phyloP scores from a whole-genome alignment of 306 rosid genomes.

The Heteromeles arbutifolia region DNA sequence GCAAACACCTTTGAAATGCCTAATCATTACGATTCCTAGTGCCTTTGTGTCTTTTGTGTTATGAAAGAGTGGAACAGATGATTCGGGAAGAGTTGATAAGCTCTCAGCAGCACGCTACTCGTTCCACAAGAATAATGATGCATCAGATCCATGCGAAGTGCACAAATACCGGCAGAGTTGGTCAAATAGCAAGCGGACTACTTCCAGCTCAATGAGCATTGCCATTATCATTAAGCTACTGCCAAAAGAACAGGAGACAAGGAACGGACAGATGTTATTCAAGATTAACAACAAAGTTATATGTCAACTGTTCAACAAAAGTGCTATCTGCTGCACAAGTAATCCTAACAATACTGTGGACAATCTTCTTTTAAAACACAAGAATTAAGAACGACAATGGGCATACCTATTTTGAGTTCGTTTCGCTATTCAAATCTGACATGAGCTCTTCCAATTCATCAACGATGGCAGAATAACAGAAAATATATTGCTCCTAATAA shows the following conservation, averaged over 20 bases:
- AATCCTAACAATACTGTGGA: background rate
- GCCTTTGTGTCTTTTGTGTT: background rate
- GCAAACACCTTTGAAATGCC: background rate
- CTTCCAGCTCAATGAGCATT: background rate
- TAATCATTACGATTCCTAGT: background rate
- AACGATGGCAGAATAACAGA: slow-evolving; percentile 51
- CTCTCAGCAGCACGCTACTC: background rate
- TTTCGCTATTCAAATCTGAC: slow-evolving; percentile 28
- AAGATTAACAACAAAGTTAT: background rate
- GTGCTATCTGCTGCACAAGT: background rate
- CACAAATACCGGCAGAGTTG: background rate
- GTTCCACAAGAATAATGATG: background rate
- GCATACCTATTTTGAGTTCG: slow-evolving; percentile 29
- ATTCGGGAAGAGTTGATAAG: background rate
- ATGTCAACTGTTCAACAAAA: background rate
- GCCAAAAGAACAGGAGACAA: too few species aligned
- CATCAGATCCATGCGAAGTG: background rate
- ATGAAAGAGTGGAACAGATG: background rate
- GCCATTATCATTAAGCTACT: background rate
- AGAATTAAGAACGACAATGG: background rate
- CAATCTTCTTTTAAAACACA: slow-evolving; percentile 6
- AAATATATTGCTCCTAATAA: slow-evolving; percentile 39
- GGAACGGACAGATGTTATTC: background rate
- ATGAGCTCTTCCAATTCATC: slow-evolving; percentile 75
- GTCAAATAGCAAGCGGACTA: background rate